Evolutionary conservation across 345 rosid genomes (phyloP).

Genomic region (Excoecaria cochinchinensis): DNA sequence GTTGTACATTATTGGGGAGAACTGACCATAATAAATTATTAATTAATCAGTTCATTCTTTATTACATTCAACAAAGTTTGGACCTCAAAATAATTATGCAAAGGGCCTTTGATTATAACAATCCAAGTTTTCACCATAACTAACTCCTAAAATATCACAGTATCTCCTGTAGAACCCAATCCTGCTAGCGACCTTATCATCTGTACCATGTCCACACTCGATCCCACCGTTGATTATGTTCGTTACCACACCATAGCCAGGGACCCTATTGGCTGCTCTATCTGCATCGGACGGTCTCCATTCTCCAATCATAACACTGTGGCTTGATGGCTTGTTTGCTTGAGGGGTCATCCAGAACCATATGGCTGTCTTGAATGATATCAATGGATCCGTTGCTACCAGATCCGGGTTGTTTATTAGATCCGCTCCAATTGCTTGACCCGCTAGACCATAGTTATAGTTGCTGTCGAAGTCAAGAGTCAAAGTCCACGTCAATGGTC

Average conservation of each 20-base stretch:
- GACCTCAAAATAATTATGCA: not conserved
- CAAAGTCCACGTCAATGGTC: not conserved
- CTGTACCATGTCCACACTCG: constrained; percentile 27
- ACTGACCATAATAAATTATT: too few species aligned
- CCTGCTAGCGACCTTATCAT: constrained; percentile 22
- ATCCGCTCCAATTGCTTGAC: constrained; percentile 39
- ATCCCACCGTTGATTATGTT: constrained; percentile 42
- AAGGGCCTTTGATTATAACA: constrained; percentile 37
- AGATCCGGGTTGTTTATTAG: constrained; percentile 48
- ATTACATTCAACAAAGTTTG: too few species aligned
- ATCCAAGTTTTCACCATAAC: constrained; percentile 29
- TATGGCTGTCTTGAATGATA: constrained; percentile 43
- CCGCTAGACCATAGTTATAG: constrained; percentile 56
- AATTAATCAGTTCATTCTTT: too few species aligned
- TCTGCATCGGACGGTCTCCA: constrained; percentile 36
- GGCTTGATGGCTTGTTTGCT: constrained; percentile 44
- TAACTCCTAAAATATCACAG: constrained; percentile 30
- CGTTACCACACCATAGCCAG: constrained; percentile 40
- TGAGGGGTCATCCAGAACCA: constrained; percentile 51
- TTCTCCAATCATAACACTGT: constrained; percentile 28
- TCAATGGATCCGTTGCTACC: constrained; percentile 43
- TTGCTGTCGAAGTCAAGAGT: constrained; percentile 35
- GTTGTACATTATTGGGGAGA: too few species aligned
- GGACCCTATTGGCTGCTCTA: constrained; percentile 24
- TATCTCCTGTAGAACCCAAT: constrained; percentile 37